Percentiles rank a stretch among this genome's conserved stretches.
Evolutionary conservation across 2,329 filamentous ascomycete species (phyloP).

Genomic region (Pyrenophora seminiperda): DNA sequence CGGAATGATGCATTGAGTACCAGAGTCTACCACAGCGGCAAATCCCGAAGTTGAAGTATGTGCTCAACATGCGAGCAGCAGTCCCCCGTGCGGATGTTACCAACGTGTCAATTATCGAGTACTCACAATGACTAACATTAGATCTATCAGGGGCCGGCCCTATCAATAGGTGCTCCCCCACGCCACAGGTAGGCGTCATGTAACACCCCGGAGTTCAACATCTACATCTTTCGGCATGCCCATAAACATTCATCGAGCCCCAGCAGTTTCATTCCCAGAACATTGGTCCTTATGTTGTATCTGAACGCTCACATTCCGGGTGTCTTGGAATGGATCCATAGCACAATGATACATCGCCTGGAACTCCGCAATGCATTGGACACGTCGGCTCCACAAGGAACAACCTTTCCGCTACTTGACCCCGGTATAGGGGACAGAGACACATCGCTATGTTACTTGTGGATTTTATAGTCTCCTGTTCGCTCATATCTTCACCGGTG

Average conservation of each 20-base stretch:
- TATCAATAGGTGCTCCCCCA: slow-evolving; percentile 1
- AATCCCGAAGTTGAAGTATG: not conserved
- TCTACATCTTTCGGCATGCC: not conserved
- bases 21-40: not conserved
- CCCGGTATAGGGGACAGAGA: not conserved
- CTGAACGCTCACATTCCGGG: not conserved
- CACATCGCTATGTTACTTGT: not conserved
- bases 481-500: not conserved
- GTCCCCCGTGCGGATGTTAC: not conserved
- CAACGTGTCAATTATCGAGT: not conserved
- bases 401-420: not conserved
- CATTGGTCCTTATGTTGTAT: not conserved
- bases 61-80: not conserved
- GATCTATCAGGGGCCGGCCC: not conserved
- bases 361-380: not conserved
- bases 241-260: not conserved
- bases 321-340: not conserved
- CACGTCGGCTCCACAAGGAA: not conserved
- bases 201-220: not conserved
- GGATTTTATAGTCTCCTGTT: not conserved
- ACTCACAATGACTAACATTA: not conserved
- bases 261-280: not conserved
- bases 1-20: not conserved
- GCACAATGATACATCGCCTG: not conserved
- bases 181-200: not conserved